These are phyloP conservation scores for Cercospora berteroae DNA, from an alignment of 2,329 filamentous ascomycete genomes.

Conservation along the genomic window DNA sequence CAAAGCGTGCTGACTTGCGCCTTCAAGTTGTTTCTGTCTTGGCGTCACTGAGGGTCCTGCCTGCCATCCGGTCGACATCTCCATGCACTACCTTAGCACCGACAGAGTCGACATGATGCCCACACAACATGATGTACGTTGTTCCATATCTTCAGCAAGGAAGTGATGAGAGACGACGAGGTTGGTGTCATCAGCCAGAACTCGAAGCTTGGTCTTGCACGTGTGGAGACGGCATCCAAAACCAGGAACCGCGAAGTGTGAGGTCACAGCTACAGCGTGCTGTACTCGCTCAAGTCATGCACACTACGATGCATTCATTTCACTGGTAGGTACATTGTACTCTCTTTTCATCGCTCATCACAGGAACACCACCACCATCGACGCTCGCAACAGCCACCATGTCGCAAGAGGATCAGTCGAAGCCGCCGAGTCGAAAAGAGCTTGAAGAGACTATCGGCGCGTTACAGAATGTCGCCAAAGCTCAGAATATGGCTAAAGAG, in stretches of 20 bases:
- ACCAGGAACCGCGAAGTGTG: not conserved
- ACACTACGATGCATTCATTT: not conserved
- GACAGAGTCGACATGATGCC: not conserved
- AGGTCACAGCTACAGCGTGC: not conserved
- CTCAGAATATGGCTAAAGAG: constrained; percentile 23
- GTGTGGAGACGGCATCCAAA: not conserved
- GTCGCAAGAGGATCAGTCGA: not conserved
- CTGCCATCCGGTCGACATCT: not conserved
- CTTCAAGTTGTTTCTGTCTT: not conserved
- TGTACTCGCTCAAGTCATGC: not conserved
- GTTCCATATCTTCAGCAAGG: not conserved
- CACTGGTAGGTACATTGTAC: not conserved
- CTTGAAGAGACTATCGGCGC: constrained; percentile 27
- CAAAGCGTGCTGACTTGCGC: not conserved
- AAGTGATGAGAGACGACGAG: not conserved
- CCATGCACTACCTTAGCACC: not conserved
- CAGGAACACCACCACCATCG: not conserved
- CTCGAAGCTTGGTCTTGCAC: not conserved
- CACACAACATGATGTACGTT: not conserved
- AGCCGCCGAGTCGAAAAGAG: constrained; percentile 19
- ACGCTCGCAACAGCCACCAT: not conserved
- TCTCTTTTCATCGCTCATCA: not conserved
- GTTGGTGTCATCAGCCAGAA: not conserved
- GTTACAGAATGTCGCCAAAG: constrained; percentile 26
- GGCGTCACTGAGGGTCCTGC: not conserved